Evolutionary conservation across 1,284 basidiomycete genomes (phyloP).

Genomic region (Amylostereum chailletii): DNA sequence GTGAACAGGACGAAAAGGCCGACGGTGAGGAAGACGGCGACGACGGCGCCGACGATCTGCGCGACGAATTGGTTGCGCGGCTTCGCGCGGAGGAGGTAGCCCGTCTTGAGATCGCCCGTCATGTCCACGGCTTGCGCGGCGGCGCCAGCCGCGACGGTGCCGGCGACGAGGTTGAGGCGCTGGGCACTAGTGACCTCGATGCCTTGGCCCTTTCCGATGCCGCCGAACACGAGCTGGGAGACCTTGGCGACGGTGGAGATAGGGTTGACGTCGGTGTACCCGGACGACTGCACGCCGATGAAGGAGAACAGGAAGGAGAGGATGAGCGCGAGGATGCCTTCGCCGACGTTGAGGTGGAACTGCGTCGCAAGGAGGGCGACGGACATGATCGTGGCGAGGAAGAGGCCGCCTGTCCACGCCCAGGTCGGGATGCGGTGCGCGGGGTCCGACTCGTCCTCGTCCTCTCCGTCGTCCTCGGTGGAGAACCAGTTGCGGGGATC

Average conservation of each 20-base stretch:
- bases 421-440: conserved; percentile 47
- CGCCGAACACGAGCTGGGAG: conserved; percentile 55
- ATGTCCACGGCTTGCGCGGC: conserved; percentile 60
- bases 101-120: conserved; percentile 69
- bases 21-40: conserved; percentile 47
- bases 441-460: conserved; percentile 39
- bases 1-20: conserved; percentile 59
- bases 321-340: conserved; percentile 45
- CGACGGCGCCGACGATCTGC: conserved; percentile 46
- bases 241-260: conserved; percentile 49
- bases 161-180: conserved; percentile 51
- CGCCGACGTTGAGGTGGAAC: conserved; percentile 51
- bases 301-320: conserved; percentile 65
- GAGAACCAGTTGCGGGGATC: conserved; percentile 15
- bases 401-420: conserved; percentile 48
- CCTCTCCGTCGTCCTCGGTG: conserved; percentile 24
- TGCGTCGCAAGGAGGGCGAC: conserved; percentile 47
- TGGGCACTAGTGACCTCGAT: conserved; percentile 29
- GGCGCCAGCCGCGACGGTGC: conserved; percentile 49
- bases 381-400: conserved; percentile 41
- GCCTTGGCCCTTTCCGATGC: conserved; percentile 40
- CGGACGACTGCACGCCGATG: conserved; percentile 56
- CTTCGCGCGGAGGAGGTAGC: conserved; percentile 59
- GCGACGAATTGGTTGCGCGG: conserved; percentile 62
- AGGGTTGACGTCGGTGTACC: conserved; percentile 53